Evolutionary conservation across 2,329 filamentous ascomycete species (phyloP), one percentile per base, ranked within the genome.

Genomic region (Diplodia mutila): DNA sequence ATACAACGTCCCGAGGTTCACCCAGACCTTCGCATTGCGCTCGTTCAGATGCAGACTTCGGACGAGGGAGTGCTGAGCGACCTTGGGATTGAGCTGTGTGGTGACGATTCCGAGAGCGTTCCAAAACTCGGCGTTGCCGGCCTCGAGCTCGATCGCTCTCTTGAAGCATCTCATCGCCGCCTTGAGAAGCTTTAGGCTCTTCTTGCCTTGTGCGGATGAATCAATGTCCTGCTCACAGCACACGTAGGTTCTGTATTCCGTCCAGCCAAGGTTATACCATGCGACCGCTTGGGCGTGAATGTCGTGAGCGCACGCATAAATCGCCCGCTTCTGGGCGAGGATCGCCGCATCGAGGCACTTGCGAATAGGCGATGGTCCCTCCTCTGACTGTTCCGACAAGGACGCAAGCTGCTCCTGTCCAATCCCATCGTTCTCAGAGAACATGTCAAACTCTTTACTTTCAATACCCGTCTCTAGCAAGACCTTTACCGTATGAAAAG

Each of bases 241-340:
- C 12, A 84, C 81, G 75, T 96, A 92, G 0, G 93, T 91, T 53
- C 90, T 87, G 75, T 95, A 89, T 77, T 99, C 95, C 1, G 92
- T 91, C 92, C 94, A 98, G 51, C 95, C 95, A 21, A 99, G 83
- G 74, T 99, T 99, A 80, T 97, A 99, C 85, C 94, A 95, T 0
- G 94, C 92, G n/a, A 98, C 92, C 1, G 95, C 92, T 79, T 96
- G 94, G 3, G 94, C 94, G 76, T 97, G 92, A 8, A 87, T 77
- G 74, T 99, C 94, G 68, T 89, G 83, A 0, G 88, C 82, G 18
- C 90, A 90, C 48, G 89, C 86, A 72, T 91, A 82, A 16, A 98
- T 89, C 8, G 93, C 93, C 70, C 92, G 87, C 77, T 98, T 99
- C 77, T 96, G 92, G 6, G 92, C 91, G 21, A 98, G 81, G 32